Evolutionary conservation across 257 asterid species (phyloP), one percentile per base, ranked within the genome.

Genomic region (Avicennia marina): DNA sequence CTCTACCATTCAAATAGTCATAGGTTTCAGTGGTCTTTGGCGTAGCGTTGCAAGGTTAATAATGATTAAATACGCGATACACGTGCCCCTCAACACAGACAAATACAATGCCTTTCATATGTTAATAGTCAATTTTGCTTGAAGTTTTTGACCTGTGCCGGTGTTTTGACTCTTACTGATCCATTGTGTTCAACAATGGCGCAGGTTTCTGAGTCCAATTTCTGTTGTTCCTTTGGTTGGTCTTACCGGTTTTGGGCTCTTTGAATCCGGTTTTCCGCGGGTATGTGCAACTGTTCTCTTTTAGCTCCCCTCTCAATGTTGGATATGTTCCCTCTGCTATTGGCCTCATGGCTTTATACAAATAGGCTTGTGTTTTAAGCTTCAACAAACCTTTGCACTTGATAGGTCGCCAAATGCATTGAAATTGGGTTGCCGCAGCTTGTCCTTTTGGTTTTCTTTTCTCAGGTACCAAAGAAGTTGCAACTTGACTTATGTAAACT

Each of bases 11-110:
- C 96, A 90, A 67, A 87, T 90, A 47, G 98, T 87, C 58, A 76
- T 90, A 3, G 98, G 98, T 52, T 90, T 90, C 79, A 90, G 98
- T 76, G 96, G 98, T 64, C 87, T 90, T 36, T 90, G 98, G 98
- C 98, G 98, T 47, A 83, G 75, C 63, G 79, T 89, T 65, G 75
- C 85, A 57, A 89, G 91, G 97, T 86, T 57, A 43, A 36, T 63
- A 26, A 40, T 40, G 56, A 44, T 17, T 50, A 53, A 31, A 21
- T 48, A 34, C 13, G 10, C 22, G n/a, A n/a, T n/a, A n/a, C n/a
- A n/a, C n/a, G n/a, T n/a, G n/a, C 27, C 11, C 7, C 26, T n/a
- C 20, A 44, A 18, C 12, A 15, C 31, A 0, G 21, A 22, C 51
- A 21, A 18, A 26, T 4, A 19, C 43, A 26, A 12, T 13, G n/a